Evolutionary conservation across 441 rosid species (phyloP).

Genomic region (Erodium texanum): DNA sequence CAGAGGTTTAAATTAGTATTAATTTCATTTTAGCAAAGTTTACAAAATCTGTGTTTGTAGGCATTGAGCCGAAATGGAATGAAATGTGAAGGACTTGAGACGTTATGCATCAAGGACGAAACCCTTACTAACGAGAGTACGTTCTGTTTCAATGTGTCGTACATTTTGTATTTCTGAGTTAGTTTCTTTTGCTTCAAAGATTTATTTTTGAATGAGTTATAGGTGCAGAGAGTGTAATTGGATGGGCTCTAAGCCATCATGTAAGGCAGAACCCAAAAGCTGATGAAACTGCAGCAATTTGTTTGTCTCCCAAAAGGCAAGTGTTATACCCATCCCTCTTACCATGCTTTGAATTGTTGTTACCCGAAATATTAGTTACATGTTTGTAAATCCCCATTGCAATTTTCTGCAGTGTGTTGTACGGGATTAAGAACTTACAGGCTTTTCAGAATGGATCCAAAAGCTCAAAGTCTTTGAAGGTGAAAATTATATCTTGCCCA

Average conservation of each 20-base stretch:
- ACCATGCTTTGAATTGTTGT: not conserved
- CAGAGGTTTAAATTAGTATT: not conserved
- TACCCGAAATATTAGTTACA: not conserved
- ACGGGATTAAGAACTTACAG: slow-evolving; percentile 68
- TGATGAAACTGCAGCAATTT: slow-evolving; percentile 45
- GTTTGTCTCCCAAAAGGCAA: slow-evolving; percentile 69
- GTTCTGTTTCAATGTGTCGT: slow-evolving; percentile 23
- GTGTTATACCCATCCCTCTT: slow-evolving; percentile 4
- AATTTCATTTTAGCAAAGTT: not conserved
- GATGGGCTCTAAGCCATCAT: slow-evolving; percentile 77
- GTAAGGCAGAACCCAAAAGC: slow-evolving; percentile 58
- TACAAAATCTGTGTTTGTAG: slow-evolving; percentile 18
- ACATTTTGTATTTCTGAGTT: slow-evolving; percentile 2
- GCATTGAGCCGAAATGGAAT: slow-evolving; percentile 57
- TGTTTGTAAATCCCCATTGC: slow-evolving; percentile 6
- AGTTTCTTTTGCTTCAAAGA: not conserved
- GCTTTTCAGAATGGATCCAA: slow-evolving; percentile 74
- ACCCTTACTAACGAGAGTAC: slow-evolving; percentile 64
- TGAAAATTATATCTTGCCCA: too few species aligned
- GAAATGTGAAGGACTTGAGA: slow-evolving; percentile 71
- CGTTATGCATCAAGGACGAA: slow-evolving; percentile 64
- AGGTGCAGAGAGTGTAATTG: slow-evolving; percentile 93
- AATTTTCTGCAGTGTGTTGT: slow-evolving; percentile 45
- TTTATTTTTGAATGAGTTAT: slow-evolving; percentile 1
- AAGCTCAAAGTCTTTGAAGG: slow-evolving; percentile 90